Evolutionary conservation across 345 rosid species (phyloP), one percentile per base, ranked within the genome.

Genomic region (Ceriops zippeliana): DNA sequence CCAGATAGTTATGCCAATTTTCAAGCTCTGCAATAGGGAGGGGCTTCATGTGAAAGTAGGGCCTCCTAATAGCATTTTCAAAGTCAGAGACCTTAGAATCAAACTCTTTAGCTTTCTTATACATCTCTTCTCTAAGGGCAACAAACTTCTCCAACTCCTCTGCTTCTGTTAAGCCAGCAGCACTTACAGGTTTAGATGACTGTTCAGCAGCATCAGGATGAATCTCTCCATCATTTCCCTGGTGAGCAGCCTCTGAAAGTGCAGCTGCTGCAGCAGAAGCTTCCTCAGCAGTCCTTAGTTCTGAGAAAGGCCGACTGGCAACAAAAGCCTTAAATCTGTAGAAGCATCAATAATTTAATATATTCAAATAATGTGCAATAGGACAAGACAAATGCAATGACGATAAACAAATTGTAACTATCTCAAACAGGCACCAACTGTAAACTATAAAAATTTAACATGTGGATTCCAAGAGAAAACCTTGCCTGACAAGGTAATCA

Each of bases 11-110:
- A 74, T 96, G 97, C 97, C 99, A 96, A 66, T 96, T 96, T 82
- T 92, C 98, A 70, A 96, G 96, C 84, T 96, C 98, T 30, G 85
- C 80, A 13, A 82, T 77, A 86, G 86, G 90, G 70, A 96, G 90
- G 70, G 98, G 97, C 75, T 89, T 86, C 76, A 90, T 92, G 71
- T 92, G 99, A 74, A 92, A 96, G 83, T 96, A 96, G 56, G 99
- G 99, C 78, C 99, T 89, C 72, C 90, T 88, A 72, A 96, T 87
- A 85, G 98, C 90, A 80, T 86, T 81, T 85, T 96, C 99, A 86
- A 86, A 96, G 79, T 93, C 97, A 84, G 81, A 73, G 77, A 92
- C 92, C 86, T 86, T 92, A 66, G 86, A 85, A 67, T 92, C 96
- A 35, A 90, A 90, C 91, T 92, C 99, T 86, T 90, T 96, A 74